phyloP scores from a whole-genome alignment of 2,329 filamentous ascomycete genomes.

The Aspergillus sp. region DNA sequence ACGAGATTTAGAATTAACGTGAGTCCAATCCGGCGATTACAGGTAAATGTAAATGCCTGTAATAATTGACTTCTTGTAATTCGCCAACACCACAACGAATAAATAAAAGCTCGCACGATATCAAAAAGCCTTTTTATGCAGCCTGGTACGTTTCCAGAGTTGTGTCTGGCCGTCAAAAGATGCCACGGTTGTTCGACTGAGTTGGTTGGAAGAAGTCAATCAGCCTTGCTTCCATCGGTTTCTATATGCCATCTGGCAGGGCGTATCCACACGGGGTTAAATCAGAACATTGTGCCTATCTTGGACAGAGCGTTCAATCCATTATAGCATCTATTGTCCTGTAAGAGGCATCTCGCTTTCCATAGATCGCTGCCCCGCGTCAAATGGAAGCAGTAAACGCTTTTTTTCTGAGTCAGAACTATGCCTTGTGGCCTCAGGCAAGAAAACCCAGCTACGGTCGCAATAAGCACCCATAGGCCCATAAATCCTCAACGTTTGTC shows the following conservation, averaged over 20 bases:
- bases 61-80: background rate
- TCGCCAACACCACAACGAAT: background rate
- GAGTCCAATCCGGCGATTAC: too few relatives aligned
- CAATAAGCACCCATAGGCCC: too few relatives aligned
- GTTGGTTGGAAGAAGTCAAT: background rate
- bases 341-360: background rate
- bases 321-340: background rate
- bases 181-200: background rate
- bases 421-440: background rate
- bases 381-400: background rate
- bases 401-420: background rate
- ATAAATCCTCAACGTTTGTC: background rate
- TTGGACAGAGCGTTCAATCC: background rate
- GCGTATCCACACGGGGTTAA: background rate
- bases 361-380: background rate
- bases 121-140: too few relatives aligned
- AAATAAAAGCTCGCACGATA: background rate
- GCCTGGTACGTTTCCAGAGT: background rate
- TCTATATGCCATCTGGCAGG: background rate
- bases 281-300: background rate
- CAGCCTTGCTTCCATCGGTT: background rate
- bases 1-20: background rate
- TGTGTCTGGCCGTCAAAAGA: background rate
- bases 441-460: background rate
- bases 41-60: background rate